Evolutionary conservation across 2,329 filamentous ascomycete genomes (phyloP).

Genomic region (Periglandula ipomoeae): DNA sequence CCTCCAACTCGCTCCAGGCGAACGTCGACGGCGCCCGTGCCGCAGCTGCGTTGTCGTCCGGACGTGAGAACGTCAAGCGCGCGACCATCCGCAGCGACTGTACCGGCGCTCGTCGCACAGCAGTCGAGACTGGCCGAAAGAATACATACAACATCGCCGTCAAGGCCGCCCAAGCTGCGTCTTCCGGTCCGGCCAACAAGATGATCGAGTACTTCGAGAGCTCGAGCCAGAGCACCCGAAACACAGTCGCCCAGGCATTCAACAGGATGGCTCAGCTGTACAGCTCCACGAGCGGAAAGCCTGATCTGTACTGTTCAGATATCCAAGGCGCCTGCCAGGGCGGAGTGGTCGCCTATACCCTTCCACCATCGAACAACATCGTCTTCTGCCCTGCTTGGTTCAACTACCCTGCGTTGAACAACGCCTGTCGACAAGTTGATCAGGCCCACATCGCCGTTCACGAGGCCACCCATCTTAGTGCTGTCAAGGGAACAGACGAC

Average conservation of each 20-base stretch:
- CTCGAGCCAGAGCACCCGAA: slow-evolving; percentile 32
- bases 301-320: slow-evolving; percentile 51
- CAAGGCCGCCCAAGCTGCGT: slow-evolving; percentile 41
- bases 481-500: slow-evolving; percentile 49
- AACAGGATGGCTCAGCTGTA: slow-evolving; percentile 46
- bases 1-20: slow-evolving; percentile 50
- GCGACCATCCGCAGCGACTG: slow-evolving; percentile 44
- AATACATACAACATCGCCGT: slow-evolving; percentile 46
- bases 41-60: slow-evolving; percentile 36
- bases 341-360: slow-evolving; percentile 51
- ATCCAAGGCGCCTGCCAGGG: slow-evolving; percentile 39
- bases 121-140: slow-evolving; percentile 40
- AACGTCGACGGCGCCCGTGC: slow-evolving; percentile 49
- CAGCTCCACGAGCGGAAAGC: slow-evolving; percentile 33
- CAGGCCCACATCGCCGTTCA: slow-evolving; percentile 57
- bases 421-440: slow-evolving; percentile 53
- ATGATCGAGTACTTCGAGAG: slow-evolving; percentile 58
- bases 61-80: slow-evolving; percentile 39
- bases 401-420: slow-evolving; percentile 39
- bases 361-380: slow-evolving; percentile 44
- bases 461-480: slow-evolving; percentile 54
- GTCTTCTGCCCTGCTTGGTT: slow-evolving; percentile 56
- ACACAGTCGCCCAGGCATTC: slow-evolving; percentile 41
- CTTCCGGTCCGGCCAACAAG: slow-evolving; percentile 39
- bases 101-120: slow-evolving; percentile 33